Percentiles rank a stretch among this genome's conserved stretches.
Evolutionary conservation across 108 stramenopile species (phyloP).

Genomic region (Skeletonema costatum): DNA sequence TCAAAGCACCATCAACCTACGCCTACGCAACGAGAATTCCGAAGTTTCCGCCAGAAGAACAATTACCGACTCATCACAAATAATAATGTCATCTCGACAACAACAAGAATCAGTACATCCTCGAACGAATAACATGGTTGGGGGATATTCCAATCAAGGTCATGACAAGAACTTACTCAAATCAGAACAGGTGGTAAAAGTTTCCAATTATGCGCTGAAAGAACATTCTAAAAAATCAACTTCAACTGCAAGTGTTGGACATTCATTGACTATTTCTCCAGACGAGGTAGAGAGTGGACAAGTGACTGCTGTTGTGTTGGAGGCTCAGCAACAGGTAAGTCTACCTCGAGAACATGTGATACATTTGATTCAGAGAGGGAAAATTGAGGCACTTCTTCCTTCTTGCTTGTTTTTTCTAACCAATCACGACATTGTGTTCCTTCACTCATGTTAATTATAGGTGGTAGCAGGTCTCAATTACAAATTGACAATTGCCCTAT

Average conservation of each 20-base stretch:
- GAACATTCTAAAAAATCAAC: neutral
- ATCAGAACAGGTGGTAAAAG: neutral
- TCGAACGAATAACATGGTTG: neutral
- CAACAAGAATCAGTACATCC: neutral
- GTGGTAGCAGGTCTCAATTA: conserved; percentile 32
- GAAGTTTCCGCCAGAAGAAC: neutral
- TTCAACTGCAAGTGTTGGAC: neutral
- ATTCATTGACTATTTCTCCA: neutral
- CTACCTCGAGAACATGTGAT: no score
- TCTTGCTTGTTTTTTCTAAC: no score
- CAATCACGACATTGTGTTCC: no score
- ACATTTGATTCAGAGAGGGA: no score
- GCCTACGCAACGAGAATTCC: neutral
- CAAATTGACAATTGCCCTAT: conserved; percentile 13
- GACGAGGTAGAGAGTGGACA: neutral
- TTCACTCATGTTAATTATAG: no score
- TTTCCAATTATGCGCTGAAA: neutral
- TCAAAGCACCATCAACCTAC: no score
- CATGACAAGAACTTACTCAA: neutral
- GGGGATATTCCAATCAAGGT: neutral
- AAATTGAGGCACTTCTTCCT: no score
- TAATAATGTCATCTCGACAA: neutral
- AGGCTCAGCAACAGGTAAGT: neutral
- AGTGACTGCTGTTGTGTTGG: neutral
- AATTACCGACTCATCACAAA: neutral